These are phyloP conservation scores for Athelia sp. DNA, from an alignment of 1,284 basidiomycete genomes.

Conservation along the genomic window DNA sequence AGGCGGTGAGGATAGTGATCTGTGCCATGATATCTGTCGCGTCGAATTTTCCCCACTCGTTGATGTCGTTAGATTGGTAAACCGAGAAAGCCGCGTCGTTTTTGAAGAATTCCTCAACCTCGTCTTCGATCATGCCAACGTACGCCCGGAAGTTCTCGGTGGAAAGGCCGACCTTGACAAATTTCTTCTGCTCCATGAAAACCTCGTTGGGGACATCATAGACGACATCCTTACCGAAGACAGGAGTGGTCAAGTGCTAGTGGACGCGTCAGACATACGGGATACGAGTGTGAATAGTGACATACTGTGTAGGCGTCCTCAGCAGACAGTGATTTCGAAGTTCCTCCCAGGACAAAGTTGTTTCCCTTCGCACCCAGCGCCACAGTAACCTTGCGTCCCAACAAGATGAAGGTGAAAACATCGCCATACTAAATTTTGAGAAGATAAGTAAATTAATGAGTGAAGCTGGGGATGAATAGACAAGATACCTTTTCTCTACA, in stretches of 20 bases:
- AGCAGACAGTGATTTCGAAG: slow-evolving; percentile 87
- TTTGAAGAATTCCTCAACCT: slow-evolving; percentile 71
- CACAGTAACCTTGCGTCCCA: slow-evolving; percentile 89
- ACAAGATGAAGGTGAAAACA: slow-evolving; percentile 92
- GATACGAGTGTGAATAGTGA: neutral
- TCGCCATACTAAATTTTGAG: slow-evolving; percentile 62
- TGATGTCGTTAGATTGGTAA: slow-evolving; percentile 57
- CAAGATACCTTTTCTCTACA: slow-evolving; percentile 78
- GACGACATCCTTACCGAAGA: slow-evolving; percentile 97
- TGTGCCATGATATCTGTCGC: slow-evolving; percentile 76
- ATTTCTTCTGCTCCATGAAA: slow-evolving; percentile 99
- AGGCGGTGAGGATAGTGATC: slow-evolving; percentile 93
- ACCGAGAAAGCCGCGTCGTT: slow-evolving; percentile 56
- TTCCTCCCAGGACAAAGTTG: slow-evolving; percentile 93
- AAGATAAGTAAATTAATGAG: neutral
- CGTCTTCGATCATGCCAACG: slow-evolving; percentile 86
- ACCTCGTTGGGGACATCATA: slow-evolving; percentile 96
- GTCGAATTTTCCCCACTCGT: slow-evolving; percentile 73
- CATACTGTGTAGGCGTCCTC: slow-evolving; percentile 88
- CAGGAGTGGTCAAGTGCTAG: slow-evolving; percentile 84
- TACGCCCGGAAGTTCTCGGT: slow-evolving; percentile 91
- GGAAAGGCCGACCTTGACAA: slow-evolving; percentile 92
- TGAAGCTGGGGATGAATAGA: neutral
- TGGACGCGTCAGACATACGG: slow-evolving; percentile 5
- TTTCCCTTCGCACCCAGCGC: slow-evolving; percentile 91